phyloP scores from a whole-genome alignment of 2,329 filamentous ascomycete genomes.

The Aspergillus fijiensis region DNA sequence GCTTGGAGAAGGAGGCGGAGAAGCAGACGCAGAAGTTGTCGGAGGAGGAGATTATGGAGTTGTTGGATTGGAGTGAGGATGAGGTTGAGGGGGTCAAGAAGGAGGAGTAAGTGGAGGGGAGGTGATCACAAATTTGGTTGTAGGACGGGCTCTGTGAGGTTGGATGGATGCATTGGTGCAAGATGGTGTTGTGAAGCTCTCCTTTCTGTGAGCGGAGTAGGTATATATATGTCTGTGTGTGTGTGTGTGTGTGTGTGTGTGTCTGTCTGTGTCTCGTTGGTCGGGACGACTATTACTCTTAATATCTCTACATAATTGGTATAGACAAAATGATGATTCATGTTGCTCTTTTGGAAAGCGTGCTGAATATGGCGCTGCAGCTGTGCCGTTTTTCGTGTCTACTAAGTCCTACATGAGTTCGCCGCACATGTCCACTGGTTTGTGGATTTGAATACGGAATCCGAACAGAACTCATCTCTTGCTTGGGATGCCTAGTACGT shows the following conservation, averaged over 20 bases:
- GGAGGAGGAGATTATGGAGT: conserved; percentile 74
- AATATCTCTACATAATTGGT: not conserved
- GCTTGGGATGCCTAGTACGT: no score
- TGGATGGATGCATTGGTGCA: no score
- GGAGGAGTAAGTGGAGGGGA: not conserved
- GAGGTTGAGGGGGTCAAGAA: conserved; percentile 27
- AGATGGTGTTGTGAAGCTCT: not conserved
- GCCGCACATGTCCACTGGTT: no score
- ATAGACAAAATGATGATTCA: not conserved
- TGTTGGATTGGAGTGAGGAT: conserved; percentile 56
- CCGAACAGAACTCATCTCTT: no score
- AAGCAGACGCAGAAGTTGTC: conserved; percentile 64
- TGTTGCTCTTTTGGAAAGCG: not conserved
- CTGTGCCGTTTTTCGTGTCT: no score
- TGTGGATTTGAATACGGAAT: no score
- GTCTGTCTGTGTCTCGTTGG: not conserved
- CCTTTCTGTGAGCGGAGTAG: not conserved
- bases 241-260: no score
- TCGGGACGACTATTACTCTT: not conserved
- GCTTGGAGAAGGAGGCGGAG: conserved; percentile 63
- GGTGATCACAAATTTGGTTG: not conserved
- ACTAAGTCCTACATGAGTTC: no score
- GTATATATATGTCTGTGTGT: not conserved
- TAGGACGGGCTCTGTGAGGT: no score
- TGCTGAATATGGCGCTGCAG: no score